Evolutionary conservation across 1,284 basidiomycete species (phyloP), one percentile per base, ranked within the genome.

Genomic region (Rhodotorula sp.): DNA sequence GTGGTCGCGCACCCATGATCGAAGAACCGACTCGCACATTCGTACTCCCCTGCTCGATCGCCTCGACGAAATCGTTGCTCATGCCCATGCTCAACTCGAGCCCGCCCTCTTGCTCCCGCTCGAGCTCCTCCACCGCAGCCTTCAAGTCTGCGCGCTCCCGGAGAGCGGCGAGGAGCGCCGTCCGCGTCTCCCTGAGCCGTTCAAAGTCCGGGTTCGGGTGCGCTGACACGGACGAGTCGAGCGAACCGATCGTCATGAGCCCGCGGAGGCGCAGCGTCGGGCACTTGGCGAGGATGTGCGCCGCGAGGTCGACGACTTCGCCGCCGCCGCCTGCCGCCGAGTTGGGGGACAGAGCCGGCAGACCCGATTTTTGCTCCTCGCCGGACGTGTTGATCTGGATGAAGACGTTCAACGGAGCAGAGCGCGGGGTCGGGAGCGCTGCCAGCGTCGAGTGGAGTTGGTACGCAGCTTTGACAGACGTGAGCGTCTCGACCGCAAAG

Each of bases 11-110:
- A 0, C 95, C 95, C 80, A 98, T 97, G 67, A 97, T 93, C 31
- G 90, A 88, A 12, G 91, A 94, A 0, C 95, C 95, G 5, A 99
- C 93, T 54, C 95, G 84, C 2, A 98, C 93, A 66, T 93, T 88
- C 78, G 91, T 88, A 78, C 92, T 91, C 0, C 93, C 95, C 23
- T 89, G 87, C 80, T 84, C 85, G 69, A 97, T 83, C 2, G 95
- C 95, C 56, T 89, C 87, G 78, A 90, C 91, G 80, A 95, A 97
- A 78, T 99, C 95, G 68, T 89, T 90, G 67, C 93, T 95, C 95
- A 99, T 99, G 28, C 95, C 95, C 95, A 98, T 98, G 79, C 93
- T 95, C 79, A 99, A 81, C 79, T 93, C 80, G 71, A 98, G 80
- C 65, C 82, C 83, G 7, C 88, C 86, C 8, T 79, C 83, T 10